Evolutionary conservation across 257 asterid species (phyloP).

Genomic region (Solanum pimpinellifolium): DNA sequence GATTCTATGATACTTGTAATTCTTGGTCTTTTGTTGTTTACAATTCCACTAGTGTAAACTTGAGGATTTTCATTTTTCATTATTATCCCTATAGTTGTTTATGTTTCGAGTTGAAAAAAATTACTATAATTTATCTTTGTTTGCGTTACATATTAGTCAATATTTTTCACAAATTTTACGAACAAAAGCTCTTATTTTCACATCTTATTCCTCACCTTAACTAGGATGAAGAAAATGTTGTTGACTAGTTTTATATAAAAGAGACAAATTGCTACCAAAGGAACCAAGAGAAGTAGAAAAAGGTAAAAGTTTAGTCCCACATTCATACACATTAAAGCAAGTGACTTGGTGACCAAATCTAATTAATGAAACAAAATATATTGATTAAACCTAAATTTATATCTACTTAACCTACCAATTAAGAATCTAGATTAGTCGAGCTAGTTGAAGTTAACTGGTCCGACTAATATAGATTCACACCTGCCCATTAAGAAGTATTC

Average conservation of each 20-base stretch:
- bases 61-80: not conserved
- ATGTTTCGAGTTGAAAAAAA: not conserved
- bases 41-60: not conserved
- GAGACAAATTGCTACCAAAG: not conserved
- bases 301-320: not conserved
- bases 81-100: not conserved
- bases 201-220: not conserved
- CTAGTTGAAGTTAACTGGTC: not conserved
- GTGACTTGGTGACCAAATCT: not conserved
- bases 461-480: not conserved
- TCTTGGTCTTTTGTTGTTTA: not conserved
- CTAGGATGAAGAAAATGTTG: not conserved
- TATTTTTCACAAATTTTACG: not conserved
- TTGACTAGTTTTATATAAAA: not conserved
- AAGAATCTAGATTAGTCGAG: not conserved
- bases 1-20: not conserved
- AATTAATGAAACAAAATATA: not conserved
- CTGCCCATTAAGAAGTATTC: not conserved
- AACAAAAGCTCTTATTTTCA: not conserved
- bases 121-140: not conserved
- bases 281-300: not conserved
- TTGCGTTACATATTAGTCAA: not conserved
- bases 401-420: not conserved
- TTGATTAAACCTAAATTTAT: not conserved
- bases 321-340: not conserved